These are phyloP conservation scores for Penicillium simplicissimum DNA, from an alignment of 495 filamentous ascomycete species.

Conservation along the genomic window DNA sequence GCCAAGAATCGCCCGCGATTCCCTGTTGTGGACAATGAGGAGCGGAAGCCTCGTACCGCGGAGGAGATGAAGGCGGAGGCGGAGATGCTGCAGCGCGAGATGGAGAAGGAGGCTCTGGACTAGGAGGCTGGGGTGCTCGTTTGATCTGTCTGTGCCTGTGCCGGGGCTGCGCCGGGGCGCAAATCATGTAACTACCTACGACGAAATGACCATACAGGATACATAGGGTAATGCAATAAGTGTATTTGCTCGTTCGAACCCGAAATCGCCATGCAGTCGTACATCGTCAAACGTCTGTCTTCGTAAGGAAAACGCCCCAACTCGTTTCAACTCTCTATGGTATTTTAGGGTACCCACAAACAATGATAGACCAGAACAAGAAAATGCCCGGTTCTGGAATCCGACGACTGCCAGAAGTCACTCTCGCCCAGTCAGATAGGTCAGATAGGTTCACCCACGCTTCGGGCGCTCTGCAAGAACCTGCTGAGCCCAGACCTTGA, in stretches of 20 bases:
- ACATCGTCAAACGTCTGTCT: conserved; percentile 20
- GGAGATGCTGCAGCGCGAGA: conserved; percentile 41
- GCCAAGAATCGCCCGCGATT: conserved; percentile 44
- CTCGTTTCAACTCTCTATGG: conserved; percentile 21
- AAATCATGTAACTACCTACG: conserved; percentile 1
- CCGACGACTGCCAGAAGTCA: not conserved
- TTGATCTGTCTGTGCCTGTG: not conserved
- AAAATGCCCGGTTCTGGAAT: conserved; percentile 15
- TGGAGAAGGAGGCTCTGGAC: conserved; percentile 32
- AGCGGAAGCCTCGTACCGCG: conserved; percentile 64
- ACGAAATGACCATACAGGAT: not conserved
- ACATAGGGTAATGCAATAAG: conserved; percentile 5
- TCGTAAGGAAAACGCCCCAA: conserved; percentile 15
- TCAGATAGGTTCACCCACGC: conserved; percentile 35
- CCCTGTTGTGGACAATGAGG: conserved; percentile 64
- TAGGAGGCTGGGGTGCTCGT: conserved; percentile 5
- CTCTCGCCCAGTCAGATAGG: too few species aligned
- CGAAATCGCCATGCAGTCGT: conserved; percentile 17
- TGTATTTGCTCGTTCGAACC: conserved; percentile 11
- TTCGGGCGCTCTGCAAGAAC: conserved; percentile 70
- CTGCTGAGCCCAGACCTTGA: conserved; percentile 74
- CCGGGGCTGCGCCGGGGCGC: not conserved
- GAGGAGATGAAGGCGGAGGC: conserved; percentile 85
- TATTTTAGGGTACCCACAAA: conserved; percentile 20
- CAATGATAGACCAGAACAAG: conserved; percentile 8